phyloP scores from a whole-genome alignment of 2,329 filamentous ascomycete species.

The Epichloe sylvatica region DNA sequence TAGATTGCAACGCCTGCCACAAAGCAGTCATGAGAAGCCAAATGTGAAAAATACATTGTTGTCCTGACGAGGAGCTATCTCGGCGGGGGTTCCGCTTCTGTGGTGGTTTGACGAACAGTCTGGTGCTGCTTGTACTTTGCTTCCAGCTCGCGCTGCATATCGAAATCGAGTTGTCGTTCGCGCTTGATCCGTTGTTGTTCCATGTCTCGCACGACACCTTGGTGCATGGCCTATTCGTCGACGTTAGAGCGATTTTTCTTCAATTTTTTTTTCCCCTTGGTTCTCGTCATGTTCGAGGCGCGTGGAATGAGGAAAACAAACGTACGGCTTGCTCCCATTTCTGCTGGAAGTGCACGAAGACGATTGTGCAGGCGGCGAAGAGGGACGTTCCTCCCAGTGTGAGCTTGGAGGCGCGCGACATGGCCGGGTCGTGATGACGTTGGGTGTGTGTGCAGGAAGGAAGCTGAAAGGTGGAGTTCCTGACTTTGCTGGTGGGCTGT shows the following conservation, averaged over 20 bases:
- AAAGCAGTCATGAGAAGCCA: too few relatives aligned
- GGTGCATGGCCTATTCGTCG: constrained; percentile 68
- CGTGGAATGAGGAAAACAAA: constrained; percentile 6
- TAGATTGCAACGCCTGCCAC: too few relatives aligned
- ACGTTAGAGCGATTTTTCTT: neutral
- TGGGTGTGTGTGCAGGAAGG: neutral
- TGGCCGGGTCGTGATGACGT: constrained; percentile 22
- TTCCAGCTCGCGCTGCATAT: constrained; percentile 75
- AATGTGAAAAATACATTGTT: neutral
- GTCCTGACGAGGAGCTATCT: constrained; percentile 10
- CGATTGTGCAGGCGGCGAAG: constrained; percentile 61
- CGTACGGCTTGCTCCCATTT: constrained; percentile 67
- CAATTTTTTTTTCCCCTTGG: neutral
- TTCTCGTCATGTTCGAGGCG: neutral
- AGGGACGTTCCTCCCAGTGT: constrained; percentile 68
- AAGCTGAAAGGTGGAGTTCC: too few relatives aligned
- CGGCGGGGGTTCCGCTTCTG: constrained; percentile 10
- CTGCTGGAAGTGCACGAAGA: constrained; percentile 83
- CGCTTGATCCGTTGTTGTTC: constrained; percentile 83
- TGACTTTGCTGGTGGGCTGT: too few relatives aligned
- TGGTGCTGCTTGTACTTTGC: constrained; percentile 84
- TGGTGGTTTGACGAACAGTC: constrained; percentile 43
- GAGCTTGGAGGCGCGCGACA: constrained; percentile 84
- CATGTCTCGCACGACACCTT: constrained; percentile 85
- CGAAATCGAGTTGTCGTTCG: constrained; percentile 87